phyloP scores from a whole-genome alignment of 2,329 filamentous ascomycete genomes.

The Domatiomyces globalis region DNA sequence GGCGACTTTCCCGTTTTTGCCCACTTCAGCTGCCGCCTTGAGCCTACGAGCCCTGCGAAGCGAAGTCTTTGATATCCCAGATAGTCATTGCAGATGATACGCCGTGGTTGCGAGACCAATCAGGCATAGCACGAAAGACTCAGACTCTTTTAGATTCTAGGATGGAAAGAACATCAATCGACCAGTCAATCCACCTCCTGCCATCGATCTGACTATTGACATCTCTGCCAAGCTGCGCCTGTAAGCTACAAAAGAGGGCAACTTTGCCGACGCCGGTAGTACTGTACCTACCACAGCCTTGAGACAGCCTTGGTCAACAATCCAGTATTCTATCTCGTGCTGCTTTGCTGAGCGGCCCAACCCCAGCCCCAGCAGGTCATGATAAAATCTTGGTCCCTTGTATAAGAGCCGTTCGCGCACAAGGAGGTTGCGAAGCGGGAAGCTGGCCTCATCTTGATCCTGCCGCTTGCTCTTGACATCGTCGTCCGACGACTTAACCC shows the following conservation, averaged over 20 bases:
- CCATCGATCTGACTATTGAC: too few relatives aligned
- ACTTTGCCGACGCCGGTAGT: too few relatives aligned
- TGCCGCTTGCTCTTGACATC: too few relatives aligned
- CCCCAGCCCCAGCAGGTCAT: not conserved
- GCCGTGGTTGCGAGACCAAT: not conserved
- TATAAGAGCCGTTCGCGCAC: not conserved
- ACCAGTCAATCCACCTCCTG: too few relatives aligned
- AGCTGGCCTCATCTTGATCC: not conserved
- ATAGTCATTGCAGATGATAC: not conserved
- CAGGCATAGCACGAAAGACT: not conserved
- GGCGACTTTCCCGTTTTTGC: slow-evolving; percentile 10
- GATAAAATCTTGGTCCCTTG: not conserved
- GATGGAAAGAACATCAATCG: not conserved
- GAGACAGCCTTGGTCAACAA: too few relatives aligned
- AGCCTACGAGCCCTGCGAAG: slow-evolving; percentile 3
- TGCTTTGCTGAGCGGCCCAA: not conserved
- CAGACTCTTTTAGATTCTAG: not conserved
- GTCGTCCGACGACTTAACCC: too few relatives aligned
- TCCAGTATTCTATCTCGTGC: not conserved
- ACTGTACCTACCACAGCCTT: too few relatives aligned
- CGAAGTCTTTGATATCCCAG: not conserved
- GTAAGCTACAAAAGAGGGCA: too few relatives aligned
- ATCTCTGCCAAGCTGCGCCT: too few relatives aligned
- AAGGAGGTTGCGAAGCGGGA: not conserved
- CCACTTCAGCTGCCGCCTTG: slow-evolving; percentile 8